Evolutionary conservation across 495 filamentous ascomycete genomes (phyloP), one percentile per base, ranked within the genome.

Genomic region (Melanomma pulvis-pyrius): DNA sequence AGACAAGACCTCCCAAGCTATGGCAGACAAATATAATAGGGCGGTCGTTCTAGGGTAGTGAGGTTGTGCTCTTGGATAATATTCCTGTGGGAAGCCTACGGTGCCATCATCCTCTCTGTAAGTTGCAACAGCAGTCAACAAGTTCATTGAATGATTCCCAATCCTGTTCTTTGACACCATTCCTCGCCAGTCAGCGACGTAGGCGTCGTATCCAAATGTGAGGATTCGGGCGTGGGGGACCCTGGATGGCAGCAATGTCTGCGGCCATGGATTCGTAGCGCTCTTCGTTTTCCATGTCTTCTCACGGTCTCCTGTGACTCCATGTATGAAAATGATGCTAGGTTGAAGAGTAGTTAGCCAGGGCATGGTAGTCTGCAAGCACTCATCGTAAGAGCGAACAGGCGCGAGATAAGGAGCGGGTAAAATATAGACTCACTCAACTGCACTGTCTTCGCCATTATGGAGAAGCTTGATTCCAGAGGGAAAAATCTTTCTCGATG

Each of bases 1-100:
- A 77, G 0, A 82, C 70, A 15, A 78, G 67, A 21, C 71, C 73
- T 3, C 72, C 76, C 11, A 77, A 68, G 56, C 74, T 74, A 53
- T 78, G 74, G n/a, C 68, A 67, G 19, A 78, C 70, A 34, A 77
- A 78, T n/a, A 78, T 66, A 7, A 75, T 69, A 11, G 61, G 46
- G 21, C 61, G 68, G 21, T 67, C 47, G 34, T 71, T 61, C 67
- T 71, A 47, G 0, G 8, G 41, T 12, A 2, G 36, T 69, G 1
- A 68, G 60, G 22, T 30, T 28, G 24, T 15, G 9, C 50, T 36
- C 32, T 6, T 6, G 13, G 32, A 13, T 13, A 13, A 13, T 13
- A 13, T 6, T 13, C 6, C 32, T 3, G 6, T 36, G 13, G 32
- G 32, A 13, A 36, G n/a, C 46, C 69, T 49, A 74, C 67, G 13